These are phyloP conservation scores for Mycena venus DNA, from an alignment of 768 basidiomycete genomes.

Conservation along the genomic window DNA sequence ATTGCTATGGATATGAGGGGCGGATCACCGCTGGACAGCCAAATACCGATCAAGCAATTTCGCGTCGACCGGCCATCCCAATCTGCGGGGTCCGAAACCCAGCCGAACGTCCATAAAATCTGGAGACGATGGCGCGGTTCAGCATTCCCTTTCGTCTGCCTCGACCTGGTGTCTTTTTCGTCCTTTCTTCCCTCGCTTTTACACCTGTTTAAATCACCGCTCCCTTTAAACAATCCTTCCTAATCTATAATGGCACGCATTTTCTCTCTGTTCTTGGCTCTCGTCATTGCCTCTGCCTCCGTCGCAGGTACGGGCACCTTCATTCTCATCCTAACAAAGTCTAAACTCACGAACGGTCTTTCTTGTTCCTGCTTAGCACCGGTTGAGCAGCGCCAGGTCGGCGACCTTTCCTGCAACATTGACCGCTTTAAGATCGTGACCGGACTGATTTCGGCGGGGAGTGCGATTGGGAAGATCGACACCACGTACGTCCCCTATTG, in stretches of 20 bases:
- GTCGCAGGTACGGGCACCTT: conserved; percentile 4
- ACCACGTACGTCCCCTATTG: conserved; percentile 30
- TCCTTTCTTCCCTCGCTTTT: background rate
- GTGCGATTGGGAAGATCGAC: conserved; percentile 35
- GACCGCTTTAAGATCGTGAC: conserved; percentile 46
- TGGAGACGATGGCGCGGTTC: too few relatives aligned
- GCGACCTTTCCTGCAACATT: conserved; percentile 48
- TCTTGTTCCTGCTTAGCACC: conserved; percentile 9
- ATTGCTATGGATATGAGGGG: background rate
- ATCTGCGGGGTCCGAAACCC: background rate
- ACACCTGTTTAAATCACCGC: background rate
- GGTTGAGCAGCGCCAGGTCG: conserved; percentile 43
- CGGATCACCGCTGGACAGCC: background rate
- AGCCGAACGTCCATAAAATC: background rate
- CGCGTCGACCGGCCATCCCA: too few relatives aligned
- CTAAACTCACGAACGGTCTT: background rate
- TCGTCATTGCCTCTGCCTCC: conserved; percentile 21
- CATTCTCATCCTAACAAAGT: background rate
- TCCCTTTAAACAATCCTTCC: background rate
- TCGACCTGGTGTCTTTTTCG: conserved; percentile 34
- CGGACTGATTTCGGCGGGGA: conserved; percentile 35
- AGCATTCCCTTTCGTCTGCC: conserved; percentile 14
- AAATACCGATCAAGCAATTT: background rate
- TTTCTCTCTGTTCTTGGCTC: conserved; percentile 14
- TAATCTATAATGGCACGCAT: conserved; percentile 21